Evolutionary conservation across 1,284 basidiomycete genomes (phyloP), one percentile per base, ranked within the genome.

Genomic region (Coriolopsis trogii): DNA sequence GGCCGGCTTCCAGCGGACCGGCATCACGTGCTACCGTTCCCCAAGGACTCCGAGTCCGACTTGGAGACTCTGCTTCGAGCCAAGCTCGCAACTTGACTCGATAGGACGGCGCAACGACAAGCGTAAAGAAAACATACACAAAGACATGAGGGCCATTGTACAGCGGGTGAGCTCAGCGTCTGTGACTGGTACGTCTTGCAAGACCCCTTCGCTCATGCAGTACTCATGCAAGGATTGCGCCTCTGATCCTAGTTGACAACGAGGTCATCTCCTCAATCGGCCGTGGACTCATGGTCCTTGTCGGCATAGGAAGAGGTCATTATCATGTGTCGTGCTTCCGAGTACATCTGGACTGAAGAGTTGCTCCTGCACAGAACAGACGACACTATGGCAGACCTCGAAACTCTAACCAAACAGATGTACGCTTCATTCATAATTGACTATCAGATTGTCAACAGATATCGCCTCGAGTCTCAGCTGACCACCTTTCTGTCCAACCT

Each of bases 221-320:
- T n/a, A n/a, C n/a, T n/a, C n/a, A n/a, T n/a, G n/a, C n/a, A n/a
- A n/a, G n/a, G n/a, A n/a, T n/a, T n/a, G n/a, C n/a, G n/a, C n/a
- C n/a, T n/a, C n/a, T n/a, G n/a, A n/a, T n/a, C n/a, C n/a, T 24
- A 92, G 91, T 92, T 46, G 81, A 91, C 59, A 78, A 75, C 53
- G 76, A 84, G 58, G 72, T 82, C 21, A 83, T 96, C 54, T 92
- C 92, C 6, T 80, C 82, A 26, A 95, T 95, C 58, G 86, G 86
- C 10, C 77, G 78, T 59, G 94, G 93, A 1, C 74, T 96, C 16
- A 87, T 95, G 81, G 87, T 95, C 25, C 81, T 96, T 15, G 83
- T 96, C 33, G 94, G 93, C 25, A 89, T 96, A 58, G 90, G 89
- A 41, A 76, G 76, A 70, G 89, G 92, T 91, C 67, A 77, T 64